A percentile compares a stretch with the other conserved stretches of the same genome.
phyloP scores from a whole-genome alignment of 306 rosid genomes.

The Prinsepia uniflora region DNA sequence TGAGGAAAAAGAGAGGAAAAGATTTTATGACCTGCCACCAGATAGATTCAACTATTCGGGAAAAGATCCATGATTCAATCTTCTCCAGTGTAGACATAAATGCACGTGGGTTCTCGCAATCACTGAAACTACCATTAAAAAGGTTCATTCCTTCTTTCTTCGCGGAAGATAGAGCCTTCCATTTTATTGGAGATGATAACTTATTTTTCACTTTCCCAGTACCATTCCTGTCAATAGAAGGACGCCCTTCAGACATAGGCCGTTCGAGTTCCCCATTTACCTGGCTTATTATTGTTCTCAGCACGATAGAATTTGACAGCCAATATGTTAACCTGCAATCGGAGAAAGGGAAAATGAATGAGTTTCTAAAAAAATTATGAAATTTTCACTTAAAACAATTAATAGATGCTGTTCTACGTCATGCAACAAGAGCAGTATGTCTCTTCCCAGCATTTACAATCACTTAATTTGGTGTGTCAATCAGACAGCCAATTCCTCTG shows the following conservation, averaged over 20 bases:
- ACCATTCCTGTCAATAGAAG: slow-evolving; percentile 45
- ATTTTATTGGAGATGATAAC: slow-evolving; percentile 39
- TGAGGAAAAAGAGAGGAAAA: slow-evolving; percentile 5
- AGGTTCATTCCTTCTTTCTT: slow-evolving; percentile 36
- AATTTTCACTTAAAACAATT: background rate
- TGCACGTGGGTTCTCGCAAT: slow-evolving; percentile 60
- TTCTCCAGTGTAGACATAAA: slow-evolving; percentile 70
- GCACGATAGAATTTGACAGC: slow-evolving; percentile 74
- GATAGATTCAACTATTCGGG: slow-evolving; percentile 85
- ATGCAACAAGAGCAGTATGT: slow-evolving; percentile 21
- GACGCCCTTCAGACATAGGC: slow-evolving; percentile 35
- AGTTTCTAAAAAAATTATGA: background rate
- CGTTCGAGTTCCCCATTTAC: slow-evolving; percentile 31
- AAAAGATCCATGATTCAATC: slow-evolving; percentile 91
- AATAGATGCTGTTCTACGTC: slow-evolving; percentile 5
- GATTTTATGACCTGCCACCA: slow-evolving; percentile 89
- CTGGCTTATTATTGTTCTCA: slow-evolving; percentile 74
- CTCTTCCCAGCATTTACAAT: slow-evolving; percentile 16
- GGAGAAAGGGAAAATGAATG: slow-evolving; percentile 27
- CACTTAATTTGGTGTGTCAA: slow-evolving; percentile 17
- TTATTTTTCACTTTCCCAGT: slow-evolving; percentile 43
- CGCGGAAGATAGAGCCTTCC: slow-evolving; percentile 60
- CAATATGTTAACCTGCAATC: slow-evolving; percentile 78
- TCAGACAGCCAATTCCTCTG: background rate
- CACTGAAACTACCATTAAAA: slow-evolving; percentile 38